These are phyloP conservation scores for Aspergillus calidoustus DNA, from an alignment of 2,329 filamentous ascomycete genomes.

Conservation along the genomic window DNA sequence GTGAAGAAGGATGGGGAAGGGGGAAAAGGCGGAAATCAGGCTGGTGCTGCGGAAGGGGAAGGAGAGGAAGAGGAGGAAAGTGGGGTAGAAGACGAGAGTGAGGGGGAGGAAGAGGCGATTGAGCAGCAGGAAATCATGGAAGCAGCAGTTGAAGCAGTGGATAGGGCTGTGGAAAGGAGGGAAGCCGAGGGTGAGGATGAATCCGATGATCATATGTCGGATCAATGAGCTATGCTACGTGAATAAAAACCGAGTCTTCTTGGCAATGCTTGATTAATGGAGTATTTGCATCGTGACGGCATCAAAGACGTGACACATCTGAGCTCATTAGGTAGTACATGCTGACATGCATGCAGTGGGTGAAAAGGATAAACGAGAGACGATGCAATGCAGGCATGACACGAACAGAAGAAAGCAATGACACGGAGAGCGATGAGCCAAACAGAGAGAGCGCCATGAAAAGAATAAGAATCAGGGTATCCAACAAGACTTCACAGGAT, in stretches of 20 bases:
- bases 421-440: not conserved
- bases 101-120: constrained; percentile 39
- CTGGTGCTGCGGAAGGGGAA: constrained; percentile 23
- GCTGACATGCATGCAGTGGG: constrained; percentile 9
- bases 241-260: constrained; percentile 15
- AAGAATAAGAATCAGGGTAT: constrained; percentile 10
- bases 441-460: not conserved
- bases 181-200: constrained; percentile 27
- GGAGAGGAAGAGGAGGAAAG: constrained; percentile 34
- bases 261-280: constrained; percentile 15
- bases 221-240: not conserved
- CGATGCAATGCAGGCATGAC: not conserved
- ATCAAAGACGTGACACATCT: constrained; percentile 23
- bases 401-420: not conserved
- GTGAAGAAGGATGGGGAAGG: constrained; percentile 10
- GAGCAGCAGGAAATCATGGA: constrained; percentile 38
- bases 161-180: constrained; percentile 27
- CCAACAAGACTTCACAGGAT: constrained; percentile 9
- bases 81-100: constrained; percentile 13
- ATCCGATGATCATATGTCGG: constrained; percentile 25
- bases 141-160: constrained; percentile 34
- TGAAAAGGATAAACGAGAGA: not conserved
- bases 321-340: constrained; percentile 22
- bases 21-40: constrained; percentile 16
- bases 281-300: constrained; percentile 20